phyloP scores from a whole-genome alignment of 768 basidiomycete species.

The Clavulina sp. region DNA sequence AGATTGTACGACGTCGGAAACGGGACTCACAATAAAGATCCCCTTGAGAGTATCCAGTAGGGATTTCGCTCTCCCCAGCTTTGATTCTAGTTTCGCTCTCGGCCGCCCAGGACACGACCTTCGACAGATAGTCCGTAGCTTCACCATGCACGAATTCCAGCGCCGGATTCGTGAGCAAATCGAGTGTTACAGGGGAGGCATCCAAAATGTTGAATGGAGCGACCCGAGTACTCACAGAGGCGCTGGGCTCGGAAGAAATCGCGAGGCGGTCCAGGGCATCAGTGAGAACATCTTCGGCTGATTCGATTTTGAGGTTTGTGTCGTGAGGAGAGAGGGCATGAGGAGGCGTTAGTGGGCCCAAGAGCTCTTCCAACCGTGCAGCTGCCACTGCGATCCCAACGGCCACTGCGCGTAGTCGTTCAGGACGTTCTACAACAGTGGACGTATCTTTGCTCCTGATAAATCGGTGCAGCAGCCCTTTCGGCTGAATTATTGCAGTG shows the following conservation, averaged over 20 bases:
- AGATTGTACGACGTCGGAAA: background rate
- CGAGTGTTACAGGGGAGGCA: background rate
- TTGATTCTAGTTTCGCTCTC: conserved; percentile 45
- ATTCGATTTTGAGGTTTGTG: background rate
- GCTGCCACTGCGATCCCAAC: conserved; percentile 67
- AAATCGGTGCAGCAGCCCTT: conserved; percentile 55
- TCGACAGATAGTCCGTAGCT: conserved; percentile 41
- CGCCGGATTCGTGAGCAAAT: conserved; percentile 32
- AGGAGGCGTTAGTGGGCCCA: background rate
- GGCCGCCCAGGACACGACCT: conserved; percentile 38
- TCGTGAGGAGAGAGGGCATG: background rate
- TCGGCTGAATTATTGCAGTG: conserved; percentile 41
- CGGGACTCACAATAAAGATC: conserved; percentile 60
- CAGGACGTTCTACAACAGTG: conserved; percentile 75
- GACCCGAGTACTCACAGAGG: background rate
- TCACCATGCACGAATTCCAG: conserved; percentile 58
- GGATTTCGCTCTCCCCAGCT: conserved; percentile 56
- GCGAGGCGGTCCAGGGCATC: background rate
- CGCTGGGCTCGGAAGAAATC: background rate
- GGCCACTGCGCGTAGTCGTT: conserved; percentile 70
- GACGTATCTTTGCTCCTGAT: conserved; percentile 63
- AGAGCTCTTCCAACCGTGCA: conserved; percentile 41
- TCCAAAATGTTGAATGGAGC: background rate
- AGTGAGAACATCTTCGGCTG: background rate
- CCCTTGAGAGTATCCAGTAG: conserved; percentile 47